A percentile compares a stretch with the other conserved stretches of the same genome.
Evolutionary conservation across 2,329 filamentous ascomycete genomes (phyloP).

Genomic region (Trichophaea hybrida): DNA sequence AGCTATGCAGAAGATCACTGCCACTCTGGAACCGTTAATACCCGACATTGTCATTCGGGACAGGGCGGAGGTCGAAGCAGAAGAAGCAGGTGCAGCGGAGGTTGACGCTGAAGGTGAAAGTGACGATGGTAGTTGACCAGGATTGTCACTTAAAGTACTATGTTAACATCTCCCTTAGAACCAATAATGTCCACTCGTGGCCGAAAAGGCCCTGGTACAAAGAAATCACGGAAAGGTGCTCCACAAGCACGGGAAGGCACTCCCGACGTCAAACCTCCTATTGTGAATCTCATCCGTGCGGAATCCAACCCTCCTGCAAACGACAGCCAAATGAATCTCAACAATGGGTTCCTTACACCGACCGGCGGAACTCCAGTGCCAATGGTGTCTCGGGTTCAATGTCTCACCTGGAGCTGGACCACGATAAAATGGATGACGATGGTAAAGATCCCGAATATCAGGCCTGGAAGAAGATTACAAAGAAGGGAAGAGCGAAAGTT

Average conservation of each 20-base stretch:
- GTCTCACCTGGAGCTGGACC: constrained; percentile 67
- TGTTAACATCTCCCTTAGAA: constrained; percentile 36
- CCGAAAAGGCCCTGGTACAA: constrained; percentile 68
- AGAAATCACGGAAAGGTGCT: constrained; percentile 61
- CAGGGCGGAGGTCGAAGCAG: constrained; percentile 83
- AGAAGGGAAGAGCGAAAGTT: constrained; percentile 65
- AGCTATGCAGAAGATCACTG: constrained; percentile 92
- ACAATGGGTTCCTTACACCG: constrained; percentile 78
- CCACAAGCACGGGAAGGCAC: constrained; percentile 67
- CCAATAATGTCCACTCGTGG: constrained; percentile 96
- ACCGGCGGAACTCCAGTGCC: constrained; percentile 60
- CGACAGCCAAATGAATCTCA: constrained; percentile 57
- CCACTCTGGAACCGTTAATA: constrained; percentile 89
- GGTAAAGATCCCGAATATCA: constrained; percentile 65
- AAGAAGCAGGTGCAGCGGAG: constrained; percentile 37
- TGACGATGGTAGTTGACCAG: constrained; percentile 25
- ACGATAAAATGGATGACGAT: constrained; percentile 70
- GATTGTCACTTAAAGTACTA: constrained; percentile 7
- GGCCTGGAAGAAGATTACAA: constrained; percentile 97
- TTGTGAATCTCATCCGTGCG: constrained; percentile 41
- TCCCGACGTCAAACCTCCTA: constrained; percentile 56
- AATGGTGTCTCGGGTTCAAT: constrained; percentile 23
- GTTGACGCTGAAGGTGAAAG: constrained; percentile 28
- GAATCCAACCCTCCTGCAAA: constrained; percentile 21
- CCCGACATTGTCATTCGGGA: constrained; percentile 83